Percentiles rank a stretch among this genome's conserved stretches.
Evolutionary conservation across 805 yeast genomes (phyloP).

Genomic region (Metschnikowia lochheadii): DNA sequence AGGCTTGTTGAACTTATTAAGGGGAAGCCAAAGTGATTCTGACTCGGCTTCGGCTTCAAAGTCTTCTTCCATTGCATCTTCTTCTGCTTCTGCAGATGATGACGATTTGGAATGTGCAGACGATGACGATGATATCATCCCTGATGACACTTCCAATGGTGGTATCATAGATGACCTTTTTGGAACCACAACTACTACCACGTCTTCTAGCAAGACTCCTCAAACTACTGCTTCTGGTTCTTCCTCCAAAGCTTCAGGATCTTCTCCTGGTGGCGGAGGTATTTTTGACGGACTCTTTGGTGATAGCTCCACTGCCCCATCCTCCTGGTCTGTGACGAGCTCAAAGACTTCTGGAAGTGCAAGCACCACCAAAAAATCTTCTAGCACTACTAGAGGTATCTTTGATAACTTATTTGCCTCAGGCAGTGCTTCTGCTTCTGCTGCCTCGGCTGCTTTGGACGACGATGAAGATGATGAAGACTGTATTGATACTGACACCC

Average conservation of each 20-base stretch:
- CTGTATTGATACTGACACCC: constrained; percentile 10
- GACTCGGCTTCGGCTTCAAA: constrained; percentile 8
- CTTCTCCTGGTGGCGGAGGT: neutral
- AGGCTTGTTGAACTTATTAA: neutral
- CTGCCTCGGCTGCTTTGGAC: neutral
- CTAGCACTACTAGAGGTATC: neutral
- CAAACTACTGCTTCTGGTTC: neutral
- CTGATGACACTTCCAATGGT: constrained; percentile 8
- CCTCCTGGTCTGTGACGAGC: neutral
- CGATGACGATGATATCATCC: neutral
- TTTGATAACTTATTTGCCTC: neutral
- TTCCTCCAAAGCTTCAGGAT: neutral
- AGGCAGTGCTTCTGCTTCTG: neutral
- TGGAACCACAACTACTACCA: constrained; percentile 6
- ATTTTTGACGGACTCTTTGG: constrained; percentile 4
- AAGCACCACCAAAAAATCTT: neutral
- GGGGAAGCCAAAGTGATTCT: constrained; percentile 3
- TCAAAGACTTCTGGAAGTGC: neutral
- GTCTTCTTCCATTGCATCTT: constrained; percentile 28
- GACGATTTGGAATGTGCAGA: constrained; percentile 5
- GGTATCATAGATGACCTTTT: constrained; percentile 11
- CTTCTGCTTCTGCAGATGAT: constrained; percentile 4
- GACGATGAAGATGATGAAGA: constrained; percentile 7
- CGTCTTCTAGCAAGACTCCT: constrained; percentile 3
- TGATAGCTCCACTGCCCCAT: neutral